These are phyloP conservation scores for Boletus coccyginus DNA, from an alignment of 768 basidiomycete genomes.

Conservation along the genomic window DNA sequence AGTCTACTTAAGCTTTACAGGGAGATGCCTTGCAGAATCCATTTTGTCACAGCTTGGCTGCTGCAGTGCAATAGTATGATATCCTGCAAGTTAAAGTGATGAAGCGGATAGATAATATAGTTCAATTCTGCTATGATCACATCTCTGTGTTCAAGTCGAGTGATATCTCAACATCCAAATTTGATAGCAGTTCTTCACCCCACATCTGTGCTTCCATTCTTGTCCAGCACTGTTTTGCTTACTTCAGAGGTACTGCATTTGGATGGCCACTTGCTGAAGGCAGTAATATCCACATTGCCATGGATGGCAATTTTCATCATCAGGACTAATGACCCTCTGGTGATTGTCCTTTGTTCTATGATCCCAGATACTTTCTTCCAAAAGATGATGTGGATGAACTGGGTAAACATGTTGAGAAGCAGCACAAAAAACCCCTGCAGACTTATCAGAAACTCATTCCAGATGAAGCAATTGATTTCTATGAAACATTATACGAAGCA, in stretches of 20 bases:
- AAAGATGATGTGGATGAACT: constrained; percentile 35
- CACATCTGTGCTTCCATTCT: background rate
- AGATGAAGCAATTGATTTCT: background rate
- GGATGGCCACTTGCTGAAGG: no score
- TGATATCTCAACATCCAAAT: no score
- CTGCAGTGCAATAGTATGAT: constrained; percentile 32
- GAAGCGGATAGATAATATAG: background rate
- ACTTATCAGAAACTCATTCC: background rate
- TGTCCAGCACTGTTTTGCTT: constrained; percentile 15
- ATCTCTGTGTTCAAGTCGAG: background rate
- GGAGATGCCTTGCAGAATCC: constrained; percentile 26
- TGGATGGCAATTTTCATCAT: no score
- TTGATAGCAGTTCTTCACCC: no score
- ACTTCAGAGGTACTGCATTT: no score
- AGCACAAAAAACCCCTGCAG: constrained; percentile 12
- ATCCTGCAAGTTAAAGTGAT: constrained; percentile 17
- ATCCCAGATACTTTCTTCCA: no score
- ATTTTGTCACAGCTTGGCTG: constrained; percentile 28
- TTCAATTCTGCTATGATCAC: background rate
- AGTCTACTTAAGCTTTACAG: constrained; percentile 9
- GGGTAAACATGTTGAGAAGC: constrained; percentile 26
- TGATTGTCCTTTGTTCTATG: no score
- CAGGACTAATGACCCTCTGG: no score
- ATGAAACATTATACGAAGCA: background rate
- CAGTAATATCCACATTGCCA: no score